Base-by-base conservation (phyloP, 768 basidiomycete species). In the Megacollybia marginata region DNA sequence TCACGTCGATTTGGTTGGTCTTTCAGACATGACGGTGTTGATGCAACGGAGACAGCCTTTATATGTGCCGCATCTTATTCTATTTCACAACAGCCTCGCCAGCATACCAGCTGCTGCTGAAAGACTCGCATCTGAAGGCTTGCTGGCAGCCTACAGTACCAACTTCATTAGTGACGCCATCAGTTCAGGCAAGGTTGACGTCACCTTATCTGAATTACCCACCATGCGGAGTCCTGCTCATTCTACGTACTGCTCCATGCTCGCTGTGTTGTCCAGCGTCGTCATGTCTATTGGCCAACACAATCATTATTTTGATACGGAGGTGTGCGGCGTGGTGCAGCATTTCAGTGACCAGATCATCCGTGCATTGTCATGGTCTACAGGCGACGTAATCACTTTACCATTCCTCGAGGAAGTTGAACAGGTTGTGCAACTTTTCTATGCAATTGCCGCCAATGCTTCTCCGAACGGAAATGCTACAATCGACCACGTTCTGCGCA, bases 71-170 rank as follows among this genome's bases (percentile, higher is more conserved):
- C 85, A 89, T 57, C 70, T 95, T 50, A 78, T 96, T 48, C 70
- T 85, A 31, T 89, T 96, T 69, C 92, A 95, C 59, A 85, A 92
- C 72, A 80, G 88, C 1, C 67, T 96, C 16, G 89, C 87, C 13
- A 80, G 80, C 51, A 75, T 88, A 48, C 79, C 84, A 0, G 74
- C 79, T 1, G 83, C 89, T 0, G 92, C 93, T 0, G 92, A 95
- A 62, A 71, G 87, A 51, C 77, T 96, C 20, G 91, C 92, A 5
- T 83, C 84, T 55, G 89, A 88, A 54, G 91, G 92, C 32, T 71
- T 91, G 1, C 67, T 95, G 16, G 67, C 82, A 0, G 87, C 92
- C 0, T 93, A 95, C 61, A 85, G 83, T 60, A 88, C 87, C 57
- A 93, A 88, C 61, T 76, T 75, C 44, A 80, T 96, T 59, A 88